phyloP scores from a whole-genome alignment of 2,329 filamentous ascomycete genomes.

The Penicillium sp. region DNA sequence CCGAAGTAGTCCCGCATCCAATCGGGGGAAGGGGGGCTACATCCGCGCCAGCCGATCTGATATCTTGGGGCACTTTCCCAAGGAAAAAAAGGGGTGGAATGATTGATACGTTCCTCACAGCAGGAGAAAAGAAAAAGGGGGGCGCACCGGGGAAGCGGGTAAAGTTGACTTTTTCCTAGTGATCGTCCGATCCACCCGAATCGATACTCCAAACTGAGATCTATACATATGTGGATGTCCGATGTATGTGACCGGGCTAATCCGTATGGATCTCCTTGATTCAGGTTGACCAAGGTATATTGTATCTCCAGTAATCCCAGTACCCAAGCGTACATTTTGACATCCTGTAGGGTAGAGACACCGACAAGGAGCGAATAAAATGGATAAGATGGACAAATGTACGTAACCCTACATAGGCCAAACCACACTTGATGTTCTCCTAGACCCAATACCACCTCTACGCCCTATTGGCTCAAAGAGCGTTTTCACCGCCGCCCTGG shows the following conservation, averaged over 20 bases:
- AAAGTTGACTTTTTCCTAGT: constrained; percentile 8
- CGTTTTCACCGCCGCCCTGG: constrained; percentile 13
- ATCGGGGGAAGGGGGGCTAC: constrained; percentile 19
- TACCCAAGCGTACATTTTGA: neutral
- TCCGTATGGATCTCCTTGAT: neutral
- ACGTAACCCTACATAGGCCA: neutral
- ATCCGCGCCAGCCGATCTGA: constrained; percentile 27
- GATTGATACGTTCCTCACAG: neutral
- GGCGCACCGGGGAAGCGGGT: constrained; percentile 14
- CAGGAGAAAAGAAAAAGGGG: neutral
- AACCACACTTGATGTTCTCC: neutral
- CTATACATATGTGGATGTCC: constrained; percentile 4
- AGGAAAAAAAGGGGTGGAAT: neutral
- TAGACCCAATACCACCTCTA: neutral
- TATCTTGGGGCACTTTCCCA: constrained; percentile 4
- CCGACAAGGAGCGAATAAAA: no score
- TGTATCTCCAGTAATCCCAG: neutral
- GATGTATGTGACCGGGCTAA: neutral
- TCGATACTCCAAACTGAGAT: constrained; percentile 8
- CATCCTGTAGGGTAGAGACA: neutral
- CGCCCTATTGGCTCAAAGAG: neutral
- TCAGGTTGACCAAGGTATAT: no score
- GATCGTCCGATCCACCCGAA: constrained; percentile 18
- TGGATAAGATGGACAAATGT: neutral
- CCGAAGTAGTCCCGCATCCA: constrained; percentile 16